Base-by-base conservation (phyloP, 2,329 filamentous ascomycete genomes). In the Sarocladium brachiariae region DNA sequence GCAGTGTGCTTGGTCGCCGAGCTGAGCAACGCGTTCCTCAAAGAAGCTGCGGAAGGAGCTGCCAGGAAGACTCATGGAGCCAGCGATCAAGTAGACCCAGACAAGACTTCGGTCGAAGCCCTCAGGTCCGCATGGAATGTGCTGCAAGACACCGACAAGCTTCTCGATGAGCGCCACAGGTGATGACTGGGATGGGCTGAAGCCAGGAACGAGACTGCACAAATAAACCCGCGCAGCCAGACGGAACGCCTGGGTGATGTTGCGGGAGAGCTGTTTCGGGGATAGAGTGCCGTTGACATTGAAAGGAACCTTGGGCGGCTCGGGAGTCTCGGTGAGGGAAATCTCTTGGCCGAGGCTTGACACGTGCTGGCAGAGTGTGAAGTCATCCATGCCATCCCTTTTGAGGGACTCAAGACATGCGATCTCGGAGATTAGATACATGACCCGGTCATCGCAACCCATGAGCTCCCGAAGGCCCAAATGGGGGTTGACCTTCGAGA, bases 371-470 rank as follows among this genome's bases (percentile, higher is more conserved):
- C 91, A 96, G 39, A 97, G 81, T 48, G 83, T 81, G 56, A 93
- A 84, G 62, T 93, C 85, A 58, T 95, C 87, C 72, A 93, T 89
- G 59, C 87, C 87, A 53, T 87, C 82, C 34, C 76, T 72, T 75
- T 93, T 95, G 56, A 96, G 80, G 3, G 88, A 87, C 66, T 97
- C 93, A 50, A 99, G 82, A 68, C 93, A 97, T 50, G 92, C 89
- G 60, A 97, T 96, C 71, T 99, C 93, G 2, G 90, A 95, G 65
- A 99, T 95, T 60, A 97, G 77, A 68, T 96, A 97, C 90, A 99
- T 96, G 69, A 97, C 87, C 19, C 84, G 83, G 70, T 99, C 93
- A 56, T 97, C 92, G 67, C 93, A 97, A 58, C 93, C 93, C 91
- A 97, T 97, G 49, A 97, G 79, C 72, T 95, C 90, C 50, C 86